These are phyloP conservation scores for Botryotinia convoluta DNA, from an alignment of 2,329 filamentous ascomycete species.

Conservation along the genomic window DNA sequence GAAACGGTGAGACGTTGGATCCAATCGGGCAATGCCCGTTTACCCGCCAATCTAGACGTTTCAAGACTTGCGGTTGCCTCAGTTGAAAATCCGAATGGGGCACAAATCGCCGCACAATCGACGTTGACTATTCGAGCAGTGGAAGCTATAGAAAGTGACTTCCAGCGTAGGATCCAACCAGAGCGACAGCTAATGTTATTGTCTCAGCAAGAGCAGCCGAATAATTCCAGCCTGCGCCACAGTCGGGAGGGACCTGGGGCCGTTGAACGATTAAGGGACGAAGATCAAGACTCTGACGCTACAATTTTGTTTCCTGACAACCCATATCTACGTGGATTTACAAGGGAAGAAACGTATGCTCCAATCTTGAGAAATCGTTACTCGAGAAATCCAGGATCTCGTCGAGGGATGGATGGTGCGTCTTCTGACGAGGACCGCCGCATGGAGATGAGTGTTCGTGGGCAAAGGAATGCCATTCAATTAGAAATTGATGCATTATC, in stretches of 20 bases:
- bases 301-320: background rate
- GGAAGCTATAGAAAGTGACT: background rate
- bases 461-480: background rate
- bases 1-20: background rate
- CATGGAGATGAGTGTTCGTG: background rate
- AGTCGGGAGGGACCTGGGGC: background rate
- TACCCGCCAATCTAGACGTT: background rate
- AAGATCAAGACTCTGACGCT: background rate
- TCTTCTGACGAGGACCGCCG: background rate
- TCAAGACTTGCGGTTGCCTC: background rate
- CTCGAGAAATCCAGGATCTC: background rate
- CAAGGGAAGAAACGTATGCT: background rate
- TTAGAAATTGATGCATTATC: too few relatives aligned
- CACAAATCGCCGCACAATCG: background rate
- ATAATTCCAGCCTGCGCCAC: background rate
- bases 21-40: background rate
- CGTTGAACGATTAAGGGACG: background rate
- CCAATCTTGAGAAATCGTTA: background rate
- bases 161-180: background rate
- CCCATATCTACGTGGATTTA: background rate
- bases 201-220: background rate
- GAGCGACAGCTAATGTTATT: background rate
- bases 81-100: background rate
- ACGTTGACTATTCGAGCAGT: rapidly evolving
- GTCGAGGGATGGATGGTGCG: background rate